Percentiles rank a stretch among this genome's conserved stretches.
Evolutionary conservation across 805 yeast genomes (phyloP).

Genomic region (Sugiyamaella lignohabitans): DNA sequence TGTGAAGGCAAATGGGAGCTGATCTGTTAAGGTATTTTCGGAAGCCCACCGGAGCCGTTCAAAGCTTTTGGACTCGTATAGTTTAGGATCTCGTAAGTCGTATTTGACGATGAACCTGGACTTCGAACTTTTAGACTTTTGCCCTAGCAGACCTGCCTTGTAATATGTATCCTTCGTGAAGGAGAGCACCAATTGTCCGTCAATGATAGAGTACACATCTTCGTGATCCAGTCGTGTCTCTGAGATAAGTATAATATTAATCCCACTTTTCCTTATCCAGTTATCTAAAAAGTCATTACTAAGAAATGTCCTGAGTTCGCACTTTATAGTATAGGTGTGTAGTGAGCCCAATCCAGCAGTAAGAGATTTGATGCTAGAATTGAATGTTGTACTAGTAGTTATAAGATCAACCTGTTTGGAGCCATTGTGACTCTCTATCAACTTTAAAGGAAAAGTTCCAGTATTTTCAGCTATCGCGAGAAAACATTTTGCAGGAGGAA

Average conservation of each 20-base stretch:
- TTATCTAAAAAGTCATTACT: not conserved
- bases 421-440: constrained; percentile 3
- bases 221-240: constrained; percentile 28
- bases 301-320: not conserved
- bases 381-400: not conserved
- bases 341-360: not conserved
- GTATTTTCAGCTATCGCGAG: not conserved
- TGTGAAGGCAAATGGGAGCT: not conserved
- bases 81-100: constrained; percentile 11
- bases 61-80: constrained; percentile 9
- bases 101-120: constrained; percentile 11
- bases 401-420: not conserved
- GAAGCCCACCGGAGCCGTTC: constrained; percentile 22
- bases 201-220: constrained; percentile 28
- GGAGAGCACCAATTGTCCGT: constrained; percentile 28
- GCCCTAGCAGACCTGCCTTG: constrained; percentile 33
- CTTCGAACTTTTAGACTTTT: constrained; percentile 19
- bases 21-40: constrained; percentile 14
- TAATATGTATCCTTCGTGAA: constrained; percentile 30
- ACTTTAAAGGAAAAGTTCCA: not conserved
- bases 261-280: not conserved
- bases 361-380: not conserved
- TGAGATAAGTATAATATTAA: constrained; percentile 12
- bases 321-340: not conserved
- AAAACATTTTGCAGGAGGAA: not conserved